Base-by-base conservation (phyloP, 2,329 filamentous ascomycete species). In the Exophiala aquamarina region DNA sequence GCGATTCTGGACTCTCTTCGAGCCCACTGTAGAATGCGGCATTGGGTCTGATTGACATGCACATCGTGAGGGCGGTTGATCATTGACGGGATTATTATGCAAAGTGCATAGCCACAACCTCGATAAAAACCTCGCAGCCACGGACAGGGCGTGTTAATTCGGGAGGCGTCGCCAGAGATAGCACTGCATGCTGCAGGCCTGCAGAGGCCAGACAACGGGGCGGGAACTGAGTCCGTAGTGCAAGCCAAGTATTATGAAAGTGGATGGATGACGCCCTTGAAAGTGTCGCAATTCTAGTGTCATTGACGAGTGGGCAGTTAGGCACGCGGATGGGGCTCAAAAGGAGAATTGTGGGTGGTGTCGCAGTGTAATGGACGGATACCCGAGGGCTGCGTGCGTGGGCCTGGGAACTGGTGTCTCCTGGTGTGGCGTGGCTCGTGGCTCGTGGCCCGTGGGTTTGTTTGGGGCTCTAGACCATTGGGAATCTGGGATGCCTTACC, bases 51-150 rank as follows among this genome's bases (percentile, higher is more conserved):
- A 33, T 42, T 42, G 43, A 19, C 43, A 33, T 39, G 20, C n/a
- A n/a, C n/a, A n/a, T n/a, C n/a, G 11, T 26, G 23, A 26, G 6
- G 6, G 11, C 6, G 6, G 23, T 11, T 26, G 6, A 26, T 26
- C 23, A 26, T 26, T 26, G 23, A 26, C 23, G 23, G 23, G 21
- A 17, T 37, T 29, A 19, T 31, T 6, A 26, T 26, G 23, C 23
- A 26, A 11, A 26, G n/a, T 45, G 47, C 51, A 54, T 54, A 50
- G 51, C 51, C 51, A 54, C 51, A 50, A 17, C 13, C 35, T 35
- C 17, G 28, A 29, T 34, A 29, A 14, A 26, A 35, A 13, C 47
- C 49, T 26, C 28, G n/a, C 44, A 52, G 49, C 44, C 44, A 43
- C 49, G 36, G 21, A 43, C 26, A 23, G 40, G 32, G 37, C 28